These are phyloP conservation scores for Clitopilus passeckerianus DNA, from an alignment of 768 basidiomycete genomes.

Conservation along the genomic window DNA sequence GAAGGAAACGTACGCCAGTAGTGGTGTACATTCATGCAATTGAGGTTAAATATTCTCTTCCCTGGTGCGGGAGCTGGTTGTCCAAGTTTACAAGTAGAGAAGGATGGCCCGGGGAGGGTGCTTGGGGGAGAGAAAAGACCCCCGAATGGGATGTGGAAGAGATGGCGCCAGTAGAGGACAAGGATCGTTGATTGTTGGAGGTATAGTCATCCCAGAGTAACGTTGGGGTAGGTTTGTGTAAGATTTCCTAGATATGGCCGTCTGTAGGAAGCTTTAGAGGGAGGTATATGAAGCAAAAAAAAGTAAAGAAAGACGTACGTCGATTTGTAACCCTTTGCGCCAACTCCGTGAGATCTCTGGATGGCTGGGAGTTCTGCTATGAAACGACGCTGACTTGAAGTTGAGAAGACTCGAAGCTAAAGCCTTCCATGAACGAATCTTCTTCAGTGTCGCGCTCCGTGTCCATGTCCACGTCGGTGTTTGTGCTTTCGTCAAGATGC, in stretches of 20 bases:
- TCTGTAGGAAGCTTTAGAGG: neutral
- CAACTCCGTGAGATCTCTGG: neutral
- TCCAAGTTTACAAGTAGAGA: neutral
- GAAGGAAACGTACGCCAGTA: no score
- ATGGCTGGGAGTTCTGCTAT: neutral
- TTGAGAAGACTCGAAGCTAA: neutral
- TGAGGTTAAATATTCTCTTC: no score
- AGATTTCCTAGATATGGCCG: neutral
- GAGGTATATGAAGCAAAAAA: neutral
- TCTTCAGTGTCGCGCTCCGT: neutral
- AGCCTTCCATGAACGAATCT: neutral
- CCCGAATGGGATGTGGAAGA: neutral
- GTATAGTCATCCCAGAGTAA: neutral
- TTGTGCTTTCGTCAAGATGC: neutral
- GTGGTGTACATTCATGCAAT: no score
- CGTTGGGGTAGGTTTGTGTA: neutral
- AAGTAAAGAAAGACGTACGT: neutral
- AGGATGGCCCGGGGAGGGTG: neutral
- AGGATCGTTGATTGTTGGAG: neutral
- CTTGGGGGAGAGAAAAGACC: neutral
- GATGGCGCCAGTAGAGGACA: neutral
- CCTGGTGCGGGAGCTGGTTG: no score
- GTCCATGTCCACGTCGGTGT: neutral
- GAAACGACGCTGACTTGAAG: neutral
- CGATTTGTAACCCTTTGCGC: neutral